Percentiles rank a stretch among this genome's conserved stretches.
Evolutionary conservation across 129 eudicot genomes (phyloP).

Genomic region (Chrysanthemum lavandulifolium): DNA sequence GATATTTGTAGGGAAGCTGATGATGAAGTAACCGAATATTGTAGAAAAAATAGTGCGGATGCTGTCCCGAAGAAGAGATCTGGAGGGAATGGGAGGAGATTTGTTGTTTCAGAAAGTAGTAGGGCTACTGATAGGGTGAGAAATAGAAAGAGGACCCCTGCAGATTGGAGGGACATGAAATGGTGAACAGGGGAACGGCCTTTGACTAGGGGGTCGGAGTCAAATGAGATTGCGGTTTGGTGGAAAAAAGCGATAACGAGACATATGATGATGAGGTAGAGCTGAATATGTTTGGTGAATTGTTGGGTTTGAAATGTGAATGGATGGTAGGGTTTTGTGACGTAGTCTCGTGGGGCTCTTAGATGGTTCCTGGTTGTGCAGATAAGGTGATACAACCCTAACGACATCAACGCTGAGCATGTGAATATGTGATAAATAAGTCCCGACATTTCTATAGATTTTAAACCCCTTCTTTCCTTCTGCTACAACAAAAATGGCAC

Average conservation of each 20-base stretch:
- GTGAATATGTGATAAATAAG: conserved; percentile 54
- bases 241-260: conserved; percentile 61
- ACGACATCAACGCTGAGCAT: conserved; percentile 44
- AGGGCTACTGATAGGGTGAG: conserved; percentile 51
- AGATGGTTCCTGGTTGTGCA: conserved; percentile 62
- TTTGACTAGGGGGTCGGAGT: conserved; percentile 71
- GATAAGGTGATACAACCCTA: conserved; percentile 79
- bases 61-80: conserved; percentile 75
- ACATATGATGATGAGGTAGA: conserved; percentile 53
- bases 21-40: conserved; percentile 52
- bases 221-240: conserved; percentile 53
- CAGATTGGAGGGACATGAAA: conserved; percentile 74
- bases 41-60: conserved; percentile 66
- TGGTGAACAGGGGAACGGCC: conserved; percentile 79
- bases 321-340: conserved; percentile 75
- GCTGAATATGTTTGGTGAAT: conserved; percentile 46
- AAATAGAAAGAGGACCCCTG: conserved; percentile 63
- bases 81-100: conserved; percentile 55
- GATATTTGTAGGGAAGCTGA: conserved; percentile 58
- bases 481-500: background rate
- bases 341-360: conserved; percentile 62
- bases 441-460: conserved; percentile 28
- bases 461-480: background rate
- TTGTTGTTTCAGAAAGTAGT: conserved; percentile 59
- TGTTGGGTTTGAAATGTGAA: conserved; percentile 18